phyloP scores from a whole-genome alignment of 129 eudicot species.

The Lactuca saligna region DNA sequence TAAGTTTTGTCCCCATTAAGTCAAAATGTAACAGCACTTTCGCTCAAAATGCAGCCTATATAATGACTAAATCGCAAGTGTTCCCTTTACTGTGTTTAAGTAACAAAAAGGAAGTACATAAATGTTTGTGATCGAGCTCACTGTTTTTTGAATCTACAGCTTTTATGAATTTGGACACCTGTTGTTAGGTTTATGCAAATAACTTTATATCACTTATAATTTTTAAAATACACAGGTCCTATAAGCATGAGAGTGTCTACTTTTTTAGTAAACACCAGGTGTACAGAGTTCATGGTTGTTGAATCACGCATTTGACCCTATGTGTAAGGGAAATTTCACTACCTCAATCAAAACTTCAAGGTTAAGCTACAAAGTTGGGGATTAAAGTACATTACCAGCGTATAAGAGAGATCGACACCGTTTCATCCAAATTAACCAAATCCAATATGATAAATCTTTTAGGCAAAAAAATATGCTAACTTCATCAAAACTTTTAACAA shows the following conservation, averaged over 20 bases:
- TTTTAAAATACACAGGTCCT: slow-evolving; percentile 3
- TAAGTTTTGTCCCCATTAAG: no score
- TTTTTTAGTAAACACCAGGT: neutral
- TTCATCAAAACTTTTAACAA: slow-evolving; percentile 13
- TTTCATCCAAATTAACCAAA: slow-evolving; percentile 15
- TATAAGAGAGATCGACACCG: slow-evolving; percentile 3
- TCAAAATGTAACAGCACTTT: no score
- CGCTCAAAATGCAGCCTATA: no score
- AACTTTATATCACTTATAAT: neutral
- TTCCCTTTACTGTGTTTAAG: neutral
- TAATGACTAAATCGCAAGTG: no score
- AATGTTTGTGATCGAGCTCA: slow-evolving; percentile 3
- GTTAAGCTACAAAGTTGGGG: slow-evolving; percentile 6
- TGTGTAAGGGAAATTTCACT: neutral
- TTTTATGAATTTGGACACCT: neutral
- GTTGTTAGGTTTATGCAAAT: neutral
- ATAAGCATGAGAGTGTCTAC: slow-evolving; percentile 2
- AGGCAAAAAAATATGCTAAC: slow-evolving; percentile 8
- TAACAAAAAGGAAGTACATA: neutral
- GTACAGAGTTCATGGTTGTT: slow-evolving; percentile 3
- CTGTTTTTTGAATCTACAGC: neutral
- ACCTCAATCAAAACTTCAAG: neutral
- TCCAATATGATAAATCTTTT: slow-evolving; percentile 17
- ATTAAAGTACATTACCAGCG: neutral
- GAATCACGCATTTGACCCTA: slow-evolving; percentile 12